Evolutionary conservation across 1,139 yeast species (phyloP), one percentile per base, ranked within the genome.

Genomic region (Candida sojae): DNA sequence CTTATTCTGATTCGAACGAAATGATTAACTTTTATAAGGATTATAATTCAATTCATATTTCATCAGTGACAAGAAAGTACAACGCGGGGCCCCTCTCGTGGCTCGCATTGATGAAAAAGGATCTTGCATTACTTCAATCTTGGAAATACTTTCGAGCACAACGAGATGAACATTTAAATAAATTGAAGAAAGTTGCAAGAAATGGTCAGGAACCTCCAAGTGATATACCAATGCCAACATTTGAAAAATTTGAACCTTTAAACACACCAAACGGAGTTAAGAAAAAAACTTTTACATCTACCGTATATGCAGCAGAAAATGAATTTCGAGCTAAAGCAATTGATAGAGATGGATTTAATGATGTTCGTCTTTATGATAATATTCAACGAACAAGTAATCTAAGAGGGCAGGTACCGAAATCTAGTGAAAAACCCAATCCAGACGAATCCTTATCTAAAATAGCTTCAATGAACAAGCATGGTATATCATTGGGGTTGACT

Each of bases 21-120:
- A 47, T 57, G 1, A 63, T 72, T 31, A 71, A 68, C 49, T 67
- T 72, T 43, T 71, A 65, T 50, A 64, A 62, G n/a, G 70, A 66
- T 4, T 67, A 63, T 51, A 54, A 66, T 11, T 61, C 74, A 0
- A 47, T 64, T 2, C 59, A 62, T 44, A 47, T 57, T 23, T 63
- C 61, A 44, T 66, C 59, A 10, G 41, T 54, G 2, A 51, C 62
- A 1, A 55, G 74, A 38, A 55, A 70, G 42, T 62, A 66, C 42
- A 63, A 65, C 44, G 67, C 63, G 55, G 80, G 77, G 1, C 69
- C 77, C 0, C 67, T 73, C 45, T 61, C 80, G 0, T 71, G 79
- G 71, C 53, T 73, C 5, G 62, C 79, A 0, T 53, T 76, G 11
- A 56, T 73, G 54, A 60, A 63, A 48, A 64, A 66, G 45, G 81